These are phyloP conservation scores for Excoecaria cochinchinensis DNA, from an alignment of 345 rosid genomes.

Conservation along the genomic window DNA sequence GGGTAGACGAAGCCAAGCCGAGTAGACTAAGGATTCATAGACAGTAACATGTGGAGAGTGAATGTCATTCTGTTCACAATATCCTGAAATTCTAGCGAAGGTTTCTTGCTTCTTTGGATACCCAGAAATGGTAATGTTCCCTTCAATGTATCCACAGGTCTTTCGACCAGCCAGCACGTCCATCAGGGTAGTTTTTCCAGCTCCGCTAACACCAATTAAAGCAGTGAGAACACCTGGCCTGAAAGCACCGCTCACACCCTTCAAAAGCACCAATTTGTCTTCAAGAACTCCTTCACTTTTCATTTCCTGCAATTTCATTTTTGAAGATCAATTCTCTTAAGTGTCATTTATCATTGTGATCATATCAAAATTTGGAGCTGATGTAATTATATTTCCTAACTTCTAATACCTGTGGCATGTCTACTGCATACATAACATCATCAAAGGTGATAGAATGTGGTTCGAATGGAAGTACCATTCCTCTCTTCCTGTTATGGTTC, in stretches of 20 bases:
- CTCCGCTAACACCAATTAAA: constrained; percentile 5
- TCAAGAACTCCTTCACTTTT: neutral
- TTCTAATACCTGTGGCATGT: constrained; percentile 64
- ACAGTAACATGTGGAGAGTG: constrained; percentile 1
- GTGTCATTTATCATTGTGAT: too few species aligned
- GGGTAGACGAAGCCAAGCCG: constrained; percentile 8
- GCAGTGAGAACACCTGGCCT: constrained; percentile 1
- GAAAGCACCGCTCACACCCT: neutral
- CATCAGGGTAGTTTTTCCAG: constrained; percentile 3
- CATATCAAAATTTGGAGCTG: neutral
- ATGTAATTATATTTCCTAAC: neutral
- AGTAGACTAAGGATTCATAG: neutral
- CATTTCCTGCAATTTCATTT: neutral
- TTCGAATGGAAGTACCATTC: constrained; percentile 72
- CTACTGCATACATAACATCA: constrained; percentile 52
- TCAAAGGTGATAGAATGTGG: constrained; percentile 60
- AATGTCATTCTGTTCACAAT: constrained; percentile 3
- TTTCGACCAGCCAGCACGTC: constrained; percentile 2
- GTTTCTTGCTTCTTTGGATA: constrained; percentile 4
- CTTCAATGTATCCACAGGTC: neutral
- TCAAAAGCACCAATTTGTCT: neutral
- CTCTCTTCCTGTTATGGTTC: constrained; percentile 24
- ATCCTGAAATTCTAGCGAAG: neutral
- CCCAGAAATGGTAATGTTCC: neutral
- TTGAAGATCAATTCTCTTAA: too few species aligned